A percentile compares a stretch with the other conserved stretches of the same genome.
phyloP scores from a whole-genome alignment of 495 filamentous ascomycete genomes.

The Sporormia fimetaria region DNA sequence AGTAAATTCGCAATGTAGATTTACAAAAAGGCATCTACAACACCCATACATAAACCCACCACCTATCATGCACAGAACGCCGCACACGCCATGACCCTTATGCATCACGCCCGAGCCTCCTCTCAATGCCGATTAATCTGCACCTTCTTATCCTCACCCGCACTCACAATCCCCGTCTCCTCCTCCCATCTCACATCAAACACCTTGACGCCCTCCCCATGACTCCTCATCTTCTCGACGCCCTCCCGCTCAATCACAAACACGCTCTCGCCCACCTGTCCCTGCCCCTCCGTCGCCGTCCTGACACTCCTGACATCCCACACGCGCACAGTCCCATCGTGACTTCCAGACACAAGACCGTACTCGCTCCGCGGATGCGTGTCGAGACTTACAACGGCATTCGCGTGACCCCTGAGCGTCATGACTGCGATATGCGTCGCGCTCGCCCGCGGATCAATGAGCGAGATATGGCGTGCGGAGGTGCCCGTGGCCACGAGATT shows the following conservation, averaged over 20 bases:
- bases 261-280: constrained; percentile 64
- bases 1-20: no score
- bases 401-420: constrained; percentile 81
- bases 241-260: constrained; percentile 65
- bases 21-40: no score
- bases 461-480: constrained; percentile 71
- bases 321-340: constrained; percentile 81
- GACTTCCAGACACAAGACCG: constrained; percentile 66
- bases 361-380: constrained; percentile 63
- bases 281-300: constrained; percentile 29
- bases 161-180: constrained; percentile 78
- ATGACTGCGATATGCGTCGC: constrained; percentile 64
- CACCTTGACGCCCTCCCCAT: constrained; percentile 77
- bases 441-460: constrained; percentile 74
- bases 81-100: no score
- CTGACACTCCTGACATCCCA: constrained; percentile 67
- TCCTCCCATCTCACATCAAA: constrained; percentile 83
- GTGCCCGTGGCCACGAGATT: constrained; percentile 75
- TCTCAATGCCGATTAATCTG: constrained; percentile 85
- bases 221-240: constrained; percentile 36
- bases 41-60: no score
- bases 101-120: no score
- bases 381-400: constrained; percentile 63
- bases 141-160: constrained; percentile 80
- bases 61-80: no score